Conservation (phyloP, 768 basidiomycete species). For the Cystofilobasidium bisporidii region DNA sequence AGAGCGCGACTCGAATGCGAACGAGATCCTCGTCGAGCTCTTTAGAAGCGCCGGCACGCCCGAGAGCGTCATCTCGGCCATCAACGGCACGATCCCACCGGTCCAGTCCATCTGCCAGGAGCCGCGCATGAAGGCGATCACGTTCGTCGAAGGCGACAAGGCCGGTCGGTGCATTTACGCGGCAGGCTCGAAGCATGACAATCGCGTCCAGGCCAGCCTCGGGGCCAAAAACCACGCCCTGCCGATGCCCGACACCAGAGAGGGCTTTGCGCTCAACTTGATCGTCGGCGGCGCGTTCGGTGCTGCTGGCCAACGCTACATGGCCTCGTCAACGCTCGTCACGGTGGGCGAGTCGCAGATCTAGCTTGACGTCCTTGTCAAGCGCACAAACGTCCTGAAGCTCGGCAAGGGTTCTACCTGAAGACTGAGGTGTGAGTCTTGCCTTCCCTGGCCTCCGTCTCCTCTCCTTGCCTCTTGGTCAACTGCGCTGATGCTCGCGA, state of each 20-base stretch:
- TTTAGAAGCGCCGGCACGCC: constrained; percentile 61
- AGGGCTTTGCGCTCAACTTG: constrained; percentile 81
- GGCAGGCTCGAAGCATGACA: constrained; percentile 48
- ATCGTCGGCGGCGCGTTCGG: constrained; percentile 90
- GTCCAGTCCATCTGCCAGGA: constrained; percentile 89
- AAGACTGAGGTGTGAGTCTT: constrained; percentile 67
- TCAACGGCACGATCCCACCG: constrained; percentile 79
- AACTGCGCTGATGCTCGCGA: too few species aligned
- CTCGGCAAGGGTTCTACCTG: constrained; percentile 80
- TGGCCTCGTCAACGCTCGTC: constrained; percentile 54
- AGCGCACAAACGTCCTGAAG: constrained; percentile 66
- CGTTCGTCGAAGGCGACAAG: constrained; percentile 87
- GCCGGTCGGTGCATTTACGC: constrained; percentile 88
- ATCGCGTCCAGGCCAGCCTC: constrained; percentile 52
- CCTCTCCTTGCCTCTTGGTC: neutral
- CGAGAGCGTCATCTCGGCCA: constrained; percentile 72
- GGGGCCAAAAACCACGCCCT: constrained; percentile 67
- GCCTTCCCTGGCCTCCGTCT: too few species aligned
- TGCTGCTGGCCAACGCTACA: constrained; percentile 94
- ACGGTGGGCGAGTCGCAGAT: constrained; percentile 60
- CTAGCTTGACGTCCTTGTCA: constrained; percentile 79
- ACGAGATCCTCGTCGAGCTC: constrained; percentile 94
- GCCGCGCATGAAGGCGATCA: constrained; percentile 82
- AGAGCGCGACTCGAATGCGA: constrained; percentile 91
- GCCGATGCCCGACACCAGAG: constrained; percentile 54